Conservation (phyloP, 345 rosid genomes). For the Citrus trifoliata region DNA sequence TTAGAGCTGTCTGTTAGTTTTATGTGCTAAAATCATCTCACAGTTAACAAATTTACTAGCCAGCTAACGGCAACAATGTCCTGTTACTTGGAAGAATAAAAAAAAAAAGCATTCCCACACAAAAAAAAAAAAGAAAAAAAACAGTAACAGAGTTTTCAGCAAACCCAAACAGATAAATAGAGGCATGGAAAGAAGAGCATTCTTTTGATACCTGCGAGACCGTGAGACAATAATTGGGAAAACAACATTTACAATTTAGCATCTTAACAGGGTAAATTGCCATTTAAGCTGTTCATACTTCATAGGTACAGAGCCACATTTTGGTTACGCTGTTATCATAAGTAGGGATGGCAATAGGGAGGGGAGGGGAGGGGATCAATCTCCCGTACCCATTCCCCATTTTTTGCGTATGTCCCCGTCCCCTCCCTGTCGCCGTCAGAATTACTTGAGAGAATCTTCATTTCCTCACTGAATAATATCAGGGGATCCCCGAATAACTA, state of each 20-base stretch:
- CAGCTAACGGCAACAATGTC: neutral
- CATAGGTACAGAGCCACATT: neutral
- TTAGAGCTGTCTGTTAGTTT: neutral
- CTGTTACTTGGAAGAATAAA: neutral
- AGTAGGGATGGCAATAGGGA: neutral
- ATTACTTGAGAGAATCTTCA: too few relatives aligned
- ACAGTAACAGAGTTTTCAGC: neutral
- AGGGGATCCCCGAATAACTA: too few relatives aligned
- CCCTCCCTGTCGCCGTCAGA: too few relatives aligned
- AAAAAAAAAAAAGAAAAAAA: neutral
- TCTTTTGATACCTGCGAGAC: neutral
- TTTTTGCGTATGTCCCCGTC: too few relatives aligned
- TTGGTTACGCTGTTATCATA: neutral
- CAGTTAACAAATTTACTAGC: neutral
- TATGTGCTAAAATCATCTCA: neutral
- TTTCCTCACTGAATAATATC: too few relatives aligned
- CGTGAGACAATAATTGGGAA: neutral
- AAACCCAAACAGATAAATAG: neutral
- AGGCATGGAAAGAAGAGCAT: neutral
- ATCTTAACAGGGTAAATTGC: neutral
- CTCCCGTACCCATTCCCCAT: too few relatives aligned
- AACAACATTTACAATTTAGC: neutral
- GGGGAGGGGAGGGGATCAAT: too few relatives aligned
- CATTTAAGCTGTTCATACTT: neutral
- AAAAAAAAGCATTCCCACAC: neutral